A percentile compares a stretch with the other conserved stretches of the same genome.
Evolutionary conservation across 2,329 filamentous ascomycete genomes (phyloP).

Genomic region (Epicoccum sorghinum): DNA sequence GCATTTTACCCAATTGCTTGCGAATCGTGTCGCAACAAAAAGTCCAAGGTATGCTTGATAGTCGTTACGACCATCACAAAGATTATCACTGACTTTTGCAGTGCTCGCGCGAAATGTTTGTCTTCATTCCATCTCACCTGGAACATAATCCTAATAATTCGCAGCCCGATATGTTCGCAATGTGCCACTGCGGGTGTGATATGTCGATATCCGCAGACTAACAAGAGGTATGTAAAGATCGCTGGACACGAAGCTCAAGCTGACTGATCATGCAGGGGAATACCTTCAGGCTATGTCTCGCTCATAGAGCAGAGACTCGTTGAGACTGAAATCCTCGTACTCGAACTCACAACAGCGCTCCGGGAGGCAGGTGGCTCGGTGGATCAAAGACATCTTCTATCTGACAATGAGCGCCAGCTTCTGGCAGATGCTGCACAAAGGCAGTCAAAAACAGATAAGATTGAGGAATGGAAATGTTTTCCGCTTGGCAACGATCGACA

Average conservation of each 20-base stretch:
- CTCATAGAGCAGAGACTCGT: constrained; percentile 30
- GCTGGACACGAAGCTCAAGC: not conserved
- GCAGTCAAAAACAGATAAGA: constrained; percentile 26
- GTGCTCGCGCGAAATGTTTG: constrained; percentile 28
- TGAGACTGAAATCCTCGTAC: constrained; percentile 27
- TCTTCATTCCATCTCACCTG: not conserved
- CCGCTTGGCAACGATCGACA: constrained; percentile 21
- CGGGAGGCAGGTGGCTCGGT: constrained; percentile 14
- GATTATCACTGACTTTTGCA: constrained; percentile 10
- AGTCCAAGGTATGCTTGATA: constrained; percentile 28
- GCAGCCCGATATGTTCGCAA: constrained; percentile 27
- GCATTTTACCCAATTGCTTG: constrained; percentile 31
- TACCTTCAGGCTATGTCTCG: constrained; percentile 32
- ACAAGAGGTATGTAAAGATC: constrained; percentile 23
- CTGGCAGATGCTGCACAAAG: constrained; percentile 19
- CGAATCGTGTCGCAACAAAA: constrained; percentile 34
- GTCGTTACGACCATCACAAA: too few species aligned
- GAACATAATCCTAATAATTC: too few species aligned
- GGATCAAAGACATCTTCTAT: constrained; percentile 7
- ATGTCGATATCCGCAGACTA: constrained; percentile 28
- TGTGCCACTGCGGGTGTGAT: constrained; percentile 14
- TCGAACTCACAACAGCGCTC: constrained; percentile 26
- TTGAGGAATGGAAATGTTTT: constrained; percentile 29
- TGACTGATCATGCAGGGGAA: constrained; percentile 17
- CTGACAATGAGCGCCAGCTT: constrained; percentile 9